phyloP scores from a whole-genome alignment of 2,329 filamentous ascomycete species.

The Malbranchea zuffiana region DNA sequence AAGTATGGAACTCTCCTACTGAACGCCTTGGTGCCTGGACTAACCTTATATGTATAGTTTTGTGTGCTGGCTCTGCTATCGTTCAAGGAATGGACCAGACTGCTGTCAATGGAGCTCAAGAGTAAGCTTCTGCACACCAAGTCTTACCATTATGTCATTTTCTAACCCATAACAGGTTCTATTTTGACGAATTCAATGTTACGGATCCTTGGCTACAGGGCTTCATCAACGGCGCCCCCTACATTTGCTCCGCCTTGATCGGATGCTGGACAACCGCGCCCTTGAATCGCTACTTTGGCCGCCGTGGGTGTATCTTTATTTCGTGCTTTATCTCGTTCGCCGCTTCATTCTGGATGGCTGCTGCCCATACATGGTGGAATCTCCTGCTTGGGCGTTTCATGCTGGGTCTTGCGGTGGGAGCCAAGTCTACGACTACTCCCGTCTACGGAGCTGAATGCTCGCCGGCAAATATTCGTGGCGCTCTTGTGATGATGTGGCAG shows the following conservation, averaged over 20 bases:
- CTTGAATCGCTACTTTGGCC: conserved; percentile 44
- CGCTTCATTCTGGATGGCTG: conserved; percentile 50
- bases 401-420: conserved; percentile 51
- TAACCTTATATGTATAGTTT: conserved; percentile 21
- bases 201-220: conserved; percentile 19
- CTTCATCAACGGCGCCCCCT: conserved; percentile 29
- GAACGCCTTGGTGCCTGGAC: neutral
- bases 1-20: conserved; percentile 4
- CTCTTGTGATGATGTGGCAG: conserved; percentile 46
- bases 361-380: conserved; percentile 45
- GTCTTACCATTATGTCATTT: neutral
- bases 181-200: conserved; percentile 12
- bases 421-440: conserved; percentile 46
- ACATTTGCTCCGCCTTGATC: conserved; percentile 30
- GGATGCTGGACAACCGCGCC: conserved; percentile 53
- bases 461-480: conserved; percentile 45
- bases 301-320: conserved; percentile 50
- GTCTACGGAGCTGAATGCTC: conserved; percentile 46
- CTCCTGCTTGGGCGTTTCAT: conserved; percentile 44
- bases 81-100: conserved; percentile 42
- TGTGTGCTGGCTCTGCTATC: conserved; percentile 41
- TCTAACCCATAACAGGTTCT: conserved; percentile 7
- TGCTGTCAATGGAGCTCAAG: conserved; percentile 30
- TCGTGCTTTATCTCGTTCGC: conserved; percentile 49
- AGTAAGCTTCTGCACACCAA: conserved; percentile 5